These are phyloP conservation scores for Lactarius trivialis DNA, from an alignment of 768 basidiomycete genomes.

Conservation along the genomic window DNA sequence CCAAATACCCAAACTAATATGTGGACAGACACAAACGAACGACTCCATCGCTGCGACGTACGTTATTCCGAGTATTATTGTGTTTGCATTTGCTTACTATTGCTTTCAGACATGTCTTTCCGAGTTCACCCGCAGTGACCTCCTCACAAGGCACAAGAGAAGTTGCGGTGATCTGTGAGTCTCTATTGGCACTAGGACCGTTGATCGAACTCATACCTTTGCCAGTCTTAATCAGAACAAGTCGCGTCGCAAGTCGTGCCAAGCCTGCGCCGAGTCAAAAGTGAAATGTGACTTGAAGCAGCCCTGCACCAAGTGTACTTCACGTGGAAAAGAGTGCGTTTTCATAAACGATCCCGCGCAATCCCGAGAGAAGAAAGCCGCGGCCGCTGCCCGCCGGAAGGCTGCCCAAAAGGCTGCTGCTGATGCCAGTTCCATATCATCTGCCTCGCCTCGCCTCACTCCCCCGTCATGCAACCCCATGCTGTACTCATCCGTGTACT, in stretches of 20 bases:
- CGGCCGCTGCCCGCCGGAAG: constrained; percentile 20
- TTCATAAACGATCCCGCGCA: constrained; percentile 32
- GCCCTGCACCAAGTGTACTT: constrained; percentile 55
- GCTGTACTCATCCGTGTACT: constrained; percentile 6
- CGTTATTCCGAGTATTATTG: constrained; percentile 10
- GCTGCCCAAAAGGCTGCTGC: constrained; percentile 7
- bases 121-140: constrained; percentile 62
- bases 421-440: constrained; percentile 17
- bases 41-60: constrained; percentile 57
- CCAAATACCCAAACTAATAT: neutral
- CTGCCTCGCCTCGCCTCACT: constrained; percentile 10
- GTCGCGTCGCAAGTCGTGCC: constrained; percentile 57
- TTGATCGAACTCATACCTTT: neutral
- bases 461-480: constrained; percentile 7
- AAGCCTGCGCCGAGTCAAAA: constrained; percentile 61
- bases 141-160: constrained; percentile 59
- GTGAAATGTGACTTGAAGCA: constrained; percentile 58
- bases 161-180: constrained; percentile 58
- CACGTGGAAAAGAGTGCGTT: constrained; percentile 53
- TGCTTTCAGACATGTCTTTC: constrained; percentile 47
- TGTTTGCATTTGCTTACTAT: neutral
- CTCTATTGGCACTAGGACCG: neutral
- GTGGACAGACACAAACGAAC: constrained; percentile 52
- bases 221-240: constrained; percentile 38
- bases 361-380: constrained; percentile 23